Base-by-base conservation (phyloP, 495 filamentous ascomycete species). In the Saxophila tyrrhenica region DNA sequence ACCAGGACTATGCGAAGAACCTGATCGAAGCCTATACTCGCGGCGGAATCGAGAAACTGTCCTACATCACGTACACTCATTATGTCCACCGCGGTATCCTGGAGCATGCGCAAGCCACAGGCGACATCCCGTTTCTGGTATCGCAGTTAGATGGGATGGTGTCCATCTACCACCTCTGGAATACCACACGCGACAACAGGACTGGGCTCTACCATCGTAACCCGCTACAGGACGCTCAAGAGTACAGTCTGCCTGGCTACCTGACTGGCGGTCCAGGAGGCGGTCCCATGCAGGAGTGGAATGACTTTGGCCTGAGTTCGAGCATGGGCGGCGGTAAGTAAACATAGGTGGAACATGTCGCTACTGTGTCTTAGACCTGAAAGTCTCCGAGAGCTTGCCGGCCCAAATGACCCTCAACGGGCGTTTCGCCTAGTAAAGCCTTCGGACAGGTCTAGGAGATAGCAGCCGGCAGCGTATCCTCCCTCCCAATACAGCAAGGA, bases 141-240 rank as follows among this genome's bases (percentile, higher is more conserved):
- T 52, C 58, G 11, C 70, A 75, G 52, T 62, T 75, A 15, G 50
- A 68, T 25, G 70, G 72, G 43, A 67, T 75, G 65, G 56, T 72
- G 38, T 59, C 61, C 0, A 55, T 69, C 38, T 75, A 66, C 62
- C 54, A 69, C 49, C 48, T 68, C 10, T 75, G 72, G 72, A 67
- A 74, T 57, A 56, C 55, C 19, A 64, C 60, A 10, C 64, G 60
- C 21, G 64, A 73, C 54, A 55, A 52, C 15, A 50, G 42, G 2
- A 66, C 62, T 7, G 69, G 70, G 16, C 54, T 75, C 13, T 74
- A 75, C 44, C 72, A 70, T 52, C 67, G 64, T 41, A 67, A 66
- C 25, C 71, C 72, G 2, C 63, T 71, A 0, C 69, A 62, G 60
- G 72, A 75, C 47, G 72, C 70, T n/a, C 71, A 73, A 54, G 72